Conservation (phyloP, 345 rosid genomes). For the Melastoma malabathricum region DNA sequence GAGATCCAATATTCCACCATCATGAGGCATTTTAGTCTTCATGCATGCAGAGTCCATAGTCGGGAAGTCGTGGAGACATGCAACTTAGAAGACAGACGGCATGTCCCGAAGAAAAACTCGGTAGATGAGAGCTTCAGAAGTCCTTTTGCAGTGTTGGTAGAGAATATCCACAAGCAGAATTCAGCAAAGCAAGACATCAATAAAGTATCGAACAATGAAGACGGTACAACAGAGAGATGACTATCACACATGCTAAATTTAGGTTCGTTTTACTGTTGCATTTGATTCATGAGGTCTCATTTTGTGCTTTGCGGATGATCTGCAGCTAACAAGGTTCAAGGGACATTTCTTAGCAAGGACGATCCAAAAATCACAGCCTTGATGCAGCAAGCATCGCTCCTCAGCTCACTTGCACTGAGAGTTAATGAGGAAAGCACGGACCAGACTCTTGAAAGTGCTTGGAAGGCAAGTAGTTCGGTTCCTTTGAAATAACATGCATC, state of each 20-base stretch:
- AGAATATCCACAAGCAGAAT: constrained; percentile 23
- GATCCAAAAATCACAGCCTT: constrained; percentile 69
- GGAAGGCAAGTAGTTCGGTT: constrained; percentile 49
- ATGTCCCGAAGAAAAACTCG: constrained; percentile 20
- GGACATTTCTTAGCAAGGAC: constrained; percentile 67
- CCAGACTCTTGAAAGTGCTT: constrained; percentile 90
- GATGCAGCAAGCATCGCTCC: constrained; percentile 93
- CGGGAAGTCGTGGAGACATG: constrained; percentile 27
- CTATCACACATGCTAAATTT: too few species aligned
- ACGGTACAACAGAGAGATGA: too few species aligned
- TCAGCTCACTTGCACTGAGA: constrained; percentile 70
- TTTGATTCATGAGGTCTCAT: background rate
- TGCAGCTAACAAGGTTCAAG: constrained; percentile 17
- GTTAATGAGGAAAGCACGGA: constrained; percentile 68
- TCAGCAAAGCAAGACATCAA: background rate
- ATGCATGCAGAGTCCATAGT: constrained; percentile 52
- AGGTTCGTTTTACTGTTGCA: too few species aligned
- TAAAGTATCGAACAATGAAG: too few species aligned
- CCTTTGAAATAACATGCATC: background rate
- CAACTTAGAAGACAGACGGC: constrained; percentile 37
- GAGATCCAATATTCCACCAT: background rate
- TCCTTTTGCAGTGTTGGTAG: constrained; percentile 52
- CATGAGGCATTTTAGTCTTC: constrained; percentile 1
- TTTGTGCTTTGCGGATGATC: background rate
- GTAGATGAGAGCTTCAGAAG: constrained; percentile 39